A percentile compares a stretch with the other conserved stretches of the same genome.
These are phyloP conservation scores for Mycena rosella DNA, from an alignment of 768 basidiomycete genomes.

Conservation along the genomic window DNA sequence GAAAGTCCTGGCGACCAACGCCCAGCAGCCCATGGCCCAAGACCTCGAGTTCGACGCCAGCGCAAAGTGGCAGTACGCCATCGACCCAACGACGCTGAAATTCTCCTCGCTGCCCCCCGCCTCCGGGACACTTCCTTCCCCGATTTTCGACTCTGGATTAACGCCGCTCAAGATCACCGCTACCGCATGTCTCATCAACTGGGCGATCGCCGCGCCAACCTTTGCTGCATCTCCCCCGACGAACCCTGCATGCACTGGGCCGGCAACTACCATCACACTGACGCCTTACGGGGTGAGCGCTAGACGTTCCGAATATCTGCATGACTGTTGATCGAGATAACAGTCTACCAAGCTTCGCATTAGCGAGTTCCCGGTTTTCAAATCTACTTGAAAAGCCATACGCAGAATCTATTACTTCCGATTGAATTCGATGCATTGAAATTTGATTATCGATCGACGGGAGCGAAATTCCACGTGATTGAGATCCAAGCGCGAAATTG, in stretches of 20 bases:
- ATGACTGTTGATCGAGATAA: not conserved
- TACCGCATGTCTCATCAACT: constrained; percentile 50
- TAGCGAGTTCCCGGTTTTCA: constrained; percentile 35
- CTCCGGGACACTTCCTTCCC: constrained; percentile 43
- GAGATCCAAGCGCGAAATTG: no score
- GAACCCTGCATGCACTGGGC: constrained; percentile 39
- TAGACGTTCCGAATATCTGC: not conserved
- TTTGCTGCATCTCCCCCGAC: constrained; percentile 51
- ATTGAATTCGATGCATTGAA: no score
- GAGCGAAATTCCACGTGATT: no score
- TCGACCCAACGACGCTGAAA: constrained; percentile 55
- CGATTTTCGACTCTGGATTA: constrained; percentile 48
- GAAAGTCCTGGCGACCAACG: constrained; percentile 56
- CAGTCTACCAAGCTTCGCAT: constrained; percentile 36
- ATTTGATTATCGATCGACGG: no score
- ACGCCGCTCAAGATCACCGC: constrained; percentile 52
- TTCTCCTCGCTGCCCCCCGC: constrained; percentile 43
- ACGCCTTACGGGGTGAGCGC: constrained; percentile 48
- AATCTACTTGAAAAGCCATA: constrained; percentile 2
- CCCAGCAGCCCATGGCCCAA: constrained; percentile 58
- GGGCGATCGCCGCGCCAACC: constrained; percentile 49
- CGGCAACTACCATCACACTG: constrained; percentile 45
- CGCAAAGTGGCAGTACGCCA: constrained; percentile 65
- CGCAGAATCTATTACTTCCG: not conserved
- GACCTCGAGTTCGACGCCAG: constrained; percentile 66